Conservation (phyloP, 352 stramenopile species). For the Phytophthora pinifolia region DNA sequence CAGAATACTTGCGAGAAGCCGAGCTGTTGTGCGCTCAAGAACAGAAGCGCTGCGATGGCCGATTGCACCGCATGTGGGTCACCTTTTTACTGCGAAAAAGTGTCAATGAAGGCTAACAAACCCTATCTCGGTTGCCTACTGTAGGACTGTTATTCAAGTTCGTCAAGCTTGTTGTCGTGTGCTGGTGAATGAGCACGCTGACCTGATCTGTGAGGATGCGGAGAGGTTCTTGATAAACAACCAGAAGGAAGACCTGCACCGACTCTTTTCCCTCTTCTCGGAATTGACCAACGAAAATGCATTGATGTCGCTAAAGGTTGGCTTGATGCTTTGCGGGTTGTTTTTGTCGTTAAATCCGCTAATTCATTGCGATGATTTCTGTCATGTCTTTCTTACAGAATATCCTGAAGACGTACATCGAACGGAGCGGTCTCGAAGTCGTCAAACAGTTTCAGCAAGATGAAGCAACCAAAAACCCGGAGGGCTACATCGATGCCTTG, state of each 20-base stretch:
- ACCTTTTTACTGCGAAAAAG: not conserved
- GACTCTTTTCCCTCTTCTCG: slow-evolving; percentile 82
- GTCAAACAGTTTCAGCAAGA: slow-evolving; percentile 81
- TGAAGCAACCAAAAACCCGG: slow-evolving; percentile 76
- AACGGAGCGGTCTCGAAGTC: slow-evolving; percentile 73
- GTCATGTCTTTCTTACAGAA: slow-evolving; percentile 45
- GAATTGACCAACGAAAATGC: slow-evolving; percentile 80
- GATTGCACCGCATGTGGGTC: slow-evolving; percentile 77
- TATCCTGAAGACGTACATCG: slow-evolving; percentile 87
- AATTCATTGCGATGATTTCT: slow-evolving; percentile 12
- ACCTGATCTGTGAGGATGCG: slow-evolving; percentile 80
- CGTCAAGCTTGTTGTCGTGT: slow-evolving; percentile 79
- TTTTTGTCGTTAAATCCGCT: not conserved
- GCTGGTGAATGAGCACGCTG: slow-evolving; percentile 75
- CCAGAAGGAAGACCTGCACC: slow-evolving; percentile 74
- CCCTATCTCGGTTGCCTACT: not conserved
- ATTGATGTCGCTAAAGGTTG: slow-evolving; percentile 80
- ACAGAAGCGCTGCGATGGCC: slow-evolving; percentile 71
- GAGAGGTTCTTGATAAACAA: slow-evolving; percentile 79
- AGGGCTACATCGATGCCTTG: slow-evolving; percentile 84
- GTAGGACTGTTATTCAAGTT: slow-evolving; percentile 75
- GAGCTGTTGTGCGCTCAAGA: slow-evolving; percentile 79
- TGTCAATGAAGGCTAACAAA: not conserved
- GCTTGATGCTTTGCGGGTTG: not conserved
- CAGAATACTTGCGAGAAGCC: slow-evolving; percentile 72